A percentile compares a stretch with the other conserved stretches of the same genome.
These are phyloP conservation scores for Neurospora sp. DNA, from an alignment of 495 filamentous ascomycete genomes.

Conservation along the genomic window DNA sequence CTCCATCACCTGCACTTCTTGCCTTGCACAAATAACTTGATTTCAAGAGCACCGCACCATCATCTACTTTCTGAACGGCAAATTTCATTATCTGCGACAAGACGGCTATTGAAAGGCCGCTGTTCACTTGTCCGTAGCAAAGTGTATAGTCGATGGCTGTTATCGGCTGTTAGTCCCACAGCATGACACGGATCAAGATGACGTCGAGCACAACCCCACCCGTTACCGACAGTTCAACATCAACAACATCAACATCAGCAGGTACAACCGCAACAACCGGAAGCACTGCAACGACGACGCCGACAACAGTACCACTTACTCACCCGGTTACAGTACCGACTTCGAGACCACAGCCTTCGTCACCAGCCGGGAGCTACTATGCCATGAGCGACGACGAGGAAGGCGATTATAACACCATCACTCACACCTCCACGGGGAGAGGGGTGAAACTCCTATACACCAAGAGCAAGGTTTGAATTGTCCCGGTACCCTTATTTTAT, in stretches of 20 bases:
- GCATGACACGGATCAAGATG: background rate
- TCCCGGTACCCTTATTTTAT: background rate
- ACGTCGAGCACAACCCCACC: background rate
- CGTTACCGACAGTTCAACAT: background rate
- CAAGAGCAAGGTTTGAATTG: constrained; percentile 74
- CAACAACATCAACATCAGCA: background rate
- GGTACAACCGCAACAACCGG: background rate
- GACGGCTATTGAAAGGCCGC: background rate
- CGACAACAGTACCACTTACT: background rate
- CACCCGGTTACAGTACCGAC: background rate
- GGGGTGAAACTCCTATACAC: constrained; percentile 94
- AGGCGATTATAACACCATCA: constrained; percentile 90
- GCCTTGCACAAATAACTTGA: background rate
- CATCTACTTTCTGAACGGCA: background rate
- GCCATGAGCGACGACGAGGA: constrained; percentile 96
- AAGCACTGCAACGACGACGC: background rate
- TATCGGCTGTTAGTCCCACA: background rate
- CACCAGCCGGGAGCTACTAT: constrained; percentile 87
- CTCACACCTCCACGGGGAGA: constrained; percentile 63
- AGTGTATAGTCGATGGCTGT: background rate
- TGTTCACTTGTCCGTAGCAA: background rate
- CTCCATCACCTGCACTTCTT: background rate
- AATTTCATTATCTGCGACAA: background rate
- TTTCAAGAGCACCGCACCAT: background rate
- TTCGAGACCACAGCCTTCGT: constrained; percentile 32